These are phyloP conservation scores for Lasiodiplodia theobromae DNA, from an alignment of 2,329 filamentous ascomycete genomes.

Conservation along the genomic window DNA sequence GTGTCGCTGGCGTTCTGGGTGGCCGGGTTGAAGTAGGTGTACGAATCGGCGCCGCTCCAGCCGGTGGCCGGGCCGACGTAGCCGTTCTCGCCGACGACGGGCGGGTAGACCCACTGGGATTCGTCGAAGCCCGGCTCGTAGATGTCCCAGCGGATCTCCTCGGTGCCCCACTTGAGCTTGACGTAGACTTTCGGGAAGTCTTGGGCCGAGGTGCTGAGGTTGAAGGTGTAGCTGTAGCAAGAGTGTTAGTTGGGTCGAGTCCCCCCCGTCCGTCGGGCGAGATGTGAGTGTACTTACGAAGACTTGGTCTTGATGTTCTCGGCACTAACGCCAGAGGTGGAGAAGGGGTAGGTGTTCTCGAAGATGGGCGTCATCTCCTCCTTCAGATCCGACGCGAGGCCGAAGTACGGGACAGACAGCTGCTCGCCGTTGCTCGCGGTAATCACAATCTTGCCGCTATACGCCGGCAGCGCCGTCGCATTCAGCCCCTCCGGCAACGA, in stretches of 20 bases:
- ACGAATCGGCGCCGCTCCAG: conserved; percentile 32
- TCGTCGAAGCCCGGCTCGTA: conserved; percentile 39
- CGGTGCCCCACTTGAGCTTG: conserved; percentile 19
- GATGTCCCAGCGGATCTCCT: conserved; percentile 31
- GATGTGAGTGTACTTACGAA: background rate
- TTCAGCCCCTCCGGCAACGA: conserved; percentile 31
- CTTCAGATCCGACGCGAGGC: conserved; percentile 37
- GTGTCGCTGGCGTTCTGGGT: conserved; percentile 37
- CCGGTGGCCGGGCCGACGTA: conserved; percentile 40
- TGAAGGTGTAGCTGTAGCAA: conserved; percentile 27
- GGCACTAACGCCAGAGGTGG: background rate
- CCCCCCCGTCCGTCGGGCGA: too few relatives aligned
- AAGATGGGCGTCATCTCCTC: conserved; percentile 10
- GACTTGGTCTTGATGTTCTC: conserved; percentile 14
- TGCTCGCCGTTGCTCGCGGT: conserved; percentile 36
- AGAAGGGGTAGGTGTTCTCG: conserved; percentile 9
- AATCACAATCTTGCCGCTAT: conserved; percentile 42
- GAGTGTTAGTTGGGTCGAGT: too few relatives aligned
- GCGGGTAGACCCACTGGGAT: conserved; percentile 39
- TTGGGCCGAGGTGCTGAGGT: conserved; percentile 4
- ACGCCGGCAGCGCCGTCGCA: conserved; percentile 40
- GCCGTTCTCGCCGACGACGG: conserved; percentile 37
- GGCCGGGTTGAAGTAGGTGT: conserved; percentile 34
- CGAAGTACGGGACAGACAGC: conserved; percentile 43
- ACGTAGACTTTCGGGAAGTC: conserved; percentile 22